Evolutionary conservation across 176 grass and related monocot genomes (phyloP), one percentile per base, ranked within the genome.

Genomic region (Zizania latifolia): DNA sequence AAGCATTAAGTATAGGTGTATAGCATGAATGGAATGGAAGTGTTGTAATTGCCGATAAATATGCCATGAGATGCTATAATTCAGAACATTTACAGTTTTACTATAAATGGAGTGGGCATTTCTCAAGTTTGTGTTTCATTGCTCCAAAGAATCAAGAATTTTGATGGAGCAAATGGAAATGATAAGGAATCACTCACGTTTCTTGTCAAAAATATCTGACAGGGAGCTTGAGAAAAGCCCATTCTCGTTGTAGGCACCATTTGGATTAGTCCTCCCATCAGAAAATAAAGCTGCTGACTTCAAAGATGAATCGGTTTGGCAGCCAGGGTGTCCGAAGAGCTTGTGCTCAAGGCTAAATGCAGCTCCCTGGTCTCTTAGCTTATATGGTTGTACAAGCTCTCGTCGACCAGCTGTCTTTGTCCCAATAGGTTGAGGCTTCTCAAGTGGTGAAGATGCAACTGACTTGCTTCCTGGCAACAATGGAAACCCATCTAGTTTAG

Each of bases 211-310:
- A 60, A 87, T 87, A 39, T 92, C 88, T 3, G 90, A 87, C 2
- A 97, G 70, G 24, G 91, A 93, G 69, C 90, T 89, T 55, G 94
- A 93, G 74, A 92, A 89, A 81, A 86, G 71, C 0, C 86, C 85
- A 73, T 89, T 87, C 48, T 93, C 81, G 14, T 87, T 89, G 74
- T 73, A 77, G 16, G 37, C 71, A 34, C 82, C 86, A 63, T 84
- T 97, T 22, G 78, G 60, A 72, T 85, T 73, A 71, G 45, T 56
- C 64, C 65, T 84, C 8, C 41, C 36, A 2, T 89, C 83, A 16
- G 75, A 59, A 80, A 89, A 91, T 50, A 82, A 68, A 64, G 71
- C 76, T 65, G 62, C 33, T 3, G 59, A 64, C 70, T 65, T 72
- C 41, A 62, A 50, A 27, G 76, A 84, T 31, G 87, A 43, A 86